These are phyloP conservation scores for Epipyxis sp. DNA, from an alignment of 108 stramenopile species.

Conservation along the genomic window DNA sequence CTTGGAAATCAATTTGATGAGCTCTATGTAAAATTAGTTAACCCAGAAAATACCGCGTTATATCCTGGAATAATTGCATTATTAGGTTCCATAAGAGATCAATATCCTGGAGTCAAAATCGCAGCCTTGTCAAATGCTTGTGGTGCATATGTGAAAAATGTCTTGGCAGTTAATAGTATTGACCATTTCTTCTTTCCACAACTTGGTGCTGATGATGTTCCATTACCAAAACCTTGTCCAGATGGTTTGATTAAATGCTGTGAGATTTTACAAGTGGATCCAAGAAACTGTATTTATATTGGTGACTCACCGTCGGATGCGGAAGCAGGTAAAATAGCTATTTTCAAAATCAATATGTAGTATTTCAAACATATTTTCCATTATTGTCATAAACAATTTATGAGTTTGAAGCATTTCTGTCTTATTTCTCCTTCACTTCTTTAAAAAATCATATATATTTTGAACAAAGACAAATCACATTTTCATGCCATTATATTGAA, in stretches of 20 bases:
- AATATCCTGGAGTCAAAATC: not conserved
- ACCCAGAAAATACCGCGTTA: not conserved
- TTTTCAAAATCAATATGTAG: too few species aligned
- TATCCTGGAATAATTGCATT: not conserved
- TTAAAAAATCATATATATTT: too few species aligned
- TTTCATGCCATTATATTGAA: too few species aligned
- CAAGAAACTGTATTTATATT: not conserved
- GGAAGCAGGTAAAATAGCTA: not conserved
- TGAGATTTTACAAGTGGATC: not conserved
- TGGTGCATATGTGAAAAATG: conserved; percentile 15
- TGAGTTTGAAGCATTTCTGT: too few species aligned
- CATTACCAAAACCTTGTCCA: not conserved
- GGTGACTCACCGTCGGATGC: conserved; percentile 24
- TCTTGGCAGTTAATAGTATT: not conserved
- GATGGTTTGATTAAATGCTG: conserved; percentile 7
- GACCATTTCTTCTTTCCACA: not conserved
- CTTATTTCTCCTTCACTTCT: too few species aligned
- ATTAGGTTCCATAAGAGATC: not conserved
- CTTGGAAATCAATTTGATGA: conserved; percentile 25
- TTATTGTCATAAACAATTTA: too few species aligned
- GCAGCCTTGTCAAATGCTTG: conserved; percentile 22
- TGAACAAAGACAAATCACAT: too few species aligned
- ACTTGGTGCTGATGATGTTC: conserved; percentile 28
- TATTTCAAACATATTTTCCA: too few species aligned
- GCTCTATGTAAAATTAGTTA: conserved; percentile 1